phyloP scores from a whole-genome alignment of 768 basidiomycete species.

The Russula vinacea region DNA sequence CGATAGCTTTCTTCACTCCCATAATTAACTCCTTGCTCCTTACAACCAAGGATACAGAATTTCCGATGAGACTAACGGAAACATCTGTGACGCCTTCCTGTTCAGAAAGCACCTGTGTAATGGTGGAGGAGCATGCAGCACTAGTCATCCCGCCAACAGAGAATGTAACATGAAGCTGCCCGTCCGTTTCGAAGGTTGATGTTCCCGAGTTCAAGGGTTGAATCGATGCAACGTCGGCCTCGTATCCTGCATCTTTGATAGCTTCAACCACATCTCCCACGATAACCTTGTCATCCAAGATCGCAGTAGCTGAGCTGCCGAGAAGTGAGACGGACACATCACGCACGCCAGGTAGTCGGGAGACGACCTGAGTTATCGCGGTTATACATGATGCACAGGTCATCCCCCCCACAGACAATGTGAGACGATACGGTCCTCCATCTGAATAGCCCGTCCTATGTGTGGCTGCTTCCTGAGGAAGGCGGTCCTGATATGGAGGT shows the following conservation, averaged over 20 bases:
- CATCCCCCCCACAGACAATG: slow-evolving; percentile 40
- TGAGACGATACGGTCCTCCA: slow-evolving; percentile 11
- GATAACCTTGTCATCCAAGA: slow-evolving; percentile 11
- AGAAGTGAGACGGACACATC: slow-evolving; percentile 37
- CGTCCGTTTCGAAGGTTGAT: slow-evolving; percentile 10
- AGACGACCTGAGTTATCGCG: slow-evolving; percentile 34
- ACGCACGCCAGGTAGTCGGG: slow-evolving; percentile 31
- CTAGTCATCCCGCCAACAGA: slow-evolving; percentile 79
- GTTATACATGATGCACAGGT: slow-evolving; percentile 41
- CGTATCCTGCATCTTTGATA: slow-evolving; percentile 38
- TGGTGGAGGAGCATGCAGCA: slow-evolving; percentile 56
- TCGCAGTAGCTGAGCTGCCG: slow-evolving; percentile 32
- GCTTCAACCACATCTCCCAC: slow-evolving; percentile 29
- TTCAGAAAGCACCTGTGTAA: slow-evolving; percentile 49
- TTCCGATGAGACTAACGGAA: slow-evolving; percentile 57
- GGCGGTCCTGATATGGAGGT: too few species aligned
- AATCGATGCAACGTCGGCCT: slow-evolving; percentile 13
- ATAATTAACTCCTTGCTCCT: slow-evolving; percentile 36
- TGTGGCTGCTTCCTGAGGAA: neutral
- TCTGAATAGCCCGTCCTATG: neutral
- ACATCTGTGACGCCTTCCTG: slow-evolving; percentile 53
- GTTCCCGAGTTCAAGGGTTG: neutral
- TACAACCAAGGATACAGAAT: slow-evolving; percentile 52
- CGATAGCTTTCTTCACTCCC: slow-evolving; percentile 37
- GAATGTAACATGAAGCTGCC: slow-evolving; percentile 43